Evolutionary conservation across 2,329 filamentous ascomycete species (phyloP).

Genomic region (Tolypocladium guangdongense): DNA sequence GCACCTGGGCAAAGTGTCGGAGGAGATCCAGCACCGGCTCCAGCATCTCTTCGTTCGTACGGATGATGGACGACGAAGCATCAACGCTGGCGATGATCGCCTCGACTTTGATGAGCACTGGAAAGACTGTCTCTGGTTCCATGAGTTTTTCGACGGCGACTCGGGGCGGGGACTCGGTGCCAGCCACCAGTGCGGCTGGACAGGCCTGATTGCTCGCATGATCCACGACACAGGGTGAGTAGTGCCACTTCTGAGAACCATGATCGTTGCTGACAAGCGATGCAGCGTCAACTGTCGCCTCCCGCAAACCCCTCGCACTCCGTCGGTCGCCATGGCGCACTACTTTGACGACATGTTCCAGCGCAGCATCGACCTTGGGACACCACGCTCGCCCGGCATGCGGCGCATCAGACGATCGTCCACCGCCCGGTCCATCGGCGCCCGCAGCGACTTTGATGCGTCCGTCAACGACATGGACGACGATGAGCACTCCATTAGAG

Average conservation of each 20-base stretch:
- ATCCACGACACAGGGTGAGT: constrained; percentile 94
- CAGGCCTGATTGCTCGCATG: constrained; percentile 87
- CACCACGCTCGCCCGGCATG: constrained; percentile 27
- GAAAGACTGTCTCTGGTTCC: constrained; percentile 80
- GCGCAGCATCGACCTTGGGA: constrained; percentile 25
- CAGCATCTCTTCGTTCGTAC: constrained; percentile 82
- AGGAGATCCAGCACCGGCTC: constrained; percentile 88
- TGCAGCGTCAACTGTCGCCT: constrained; percentile 74
- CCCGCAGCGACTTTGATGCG: constrained; percentile 64
- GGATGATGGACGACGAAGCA: constrained; percentile 76
- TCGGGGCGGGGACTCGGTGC: constrained; percentile 80
- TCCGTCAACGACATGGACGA: constrained; percentile 35
- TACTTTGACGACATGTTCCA: constrained; percentile 89
- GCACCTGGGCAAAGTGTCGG: constrained; percentile 89
- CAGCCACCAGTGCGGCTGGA: constrained; percentile 95
- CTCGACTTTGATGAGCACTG: constrained; percentile 88
- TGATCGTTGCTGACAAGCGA: neutral
- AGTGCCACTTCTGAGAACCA: neutral
- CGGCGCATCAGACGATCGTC: constrained; percentile 64
- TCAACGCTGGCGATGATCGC: constrained; percentile 74
- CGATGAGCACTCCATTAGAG: constrained; percentile 22
- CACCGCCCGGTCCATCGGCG: constrained; percentile 72
- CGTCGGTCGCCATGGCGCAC: constrained; percentile 71
- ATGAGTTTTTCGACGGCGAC: constrained; percentile 96
- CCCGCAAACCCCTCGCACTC: constrained; percentile 85